Evolutionary conservation across 2,329 filamentous ascomycete genomes (phyloP), one percentile per base, ranked within the genome.

Genomic region (Xylaria digitata): DNA sequence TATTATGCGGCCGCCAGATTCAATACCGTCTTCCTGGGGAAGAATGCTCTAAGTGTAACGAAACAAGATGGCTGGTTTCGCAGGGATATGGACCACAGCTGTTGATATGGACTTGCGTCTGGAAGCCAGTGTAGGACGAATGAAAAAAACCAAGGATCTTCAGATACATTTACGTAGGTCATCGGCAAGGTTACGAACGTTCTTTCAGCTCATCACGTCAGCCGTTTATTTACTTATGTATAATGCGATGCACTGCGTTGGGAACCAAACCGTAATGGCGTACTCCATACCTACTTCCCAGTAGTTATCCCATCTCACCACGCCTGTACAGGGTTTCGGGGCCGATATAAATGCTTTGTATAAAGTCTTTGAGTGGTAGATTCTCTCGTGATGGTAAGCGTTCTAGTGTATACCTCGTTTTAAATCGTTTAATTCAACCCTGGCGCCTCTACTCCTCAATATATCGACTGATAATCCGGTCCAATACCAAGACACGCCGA

Each of bases 71-170:
- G 42, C 58, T 71, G 21, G 13, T 48, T 56, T 60, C 11, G 4
- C 37, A 54, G 45, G 69, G 70, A 3, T 65, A 66, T 32, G 65
- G 70, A 6, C 70, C 68, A n/a, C 70, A 67, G 37, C 62, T 72
- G 6, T 50, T 70, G 7, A 49, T 72, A 13, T 70, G 68, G 71
- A 71, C 71, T 0, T 61, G 67, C 19, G 54, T 62, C 9, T 72
- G 71, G 71, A 63, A 66, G 43, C 55, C 58, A 6, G 43, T 40
- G 6, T 37, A 56, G 45, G 30, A 48, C n/a, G 21, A n/a, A 21
- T 60, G 40, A 60, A 26, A 26, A 26, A 26, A 26, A 17, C 17
- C 40, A 8, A 54, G 19, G 21, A 26, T 42, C 19, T 9, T 21
- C 6, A 17, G 2, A 13, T 26, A 1, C 6, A 26, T 6, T 26